Percentiles rank a stretch among this genome's conserved stretches.
Conservation (phyloP, 2,329 filamentous ascomycete species). For the Colletotrichum neosansevieriae region DNA sequence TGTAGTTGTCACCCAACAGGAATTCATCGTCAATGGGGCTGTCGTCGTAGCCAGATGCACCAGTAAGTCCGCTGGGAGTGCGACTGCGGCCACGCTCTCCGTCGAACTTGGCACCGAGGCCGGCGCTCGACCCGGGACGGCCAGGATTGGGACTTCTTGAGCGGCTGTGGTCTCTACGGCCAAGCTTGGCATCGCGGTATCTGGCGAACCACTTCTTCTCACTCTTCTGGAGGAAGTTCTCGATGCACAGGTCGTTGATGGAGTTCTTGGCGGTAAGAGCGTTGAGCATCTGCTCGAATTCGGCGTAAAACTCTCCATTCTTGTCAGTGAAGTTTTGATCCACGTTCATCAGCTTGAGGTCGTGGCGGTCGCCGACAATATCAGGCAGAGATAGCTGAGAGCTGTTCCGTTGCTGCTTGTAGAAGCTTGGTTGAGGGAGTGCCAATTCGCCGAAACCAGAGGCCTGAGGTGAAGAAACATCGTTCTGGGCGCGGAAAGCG, state of each 20-base stretch:
- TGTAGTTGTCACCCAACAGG: constrained; percentile 67
- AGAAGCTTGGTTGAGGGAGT: constrained; percentile 37
- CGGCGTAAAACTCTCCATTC: constrained; percentile 70
- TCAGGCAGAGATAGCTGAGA: constrained; percentile 66
- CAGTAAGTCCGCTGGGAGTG: constrained; percentile 48
- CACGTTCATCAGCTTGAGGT: constrained; percentile 74
- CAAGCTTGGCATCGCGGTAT: constrained; percentile 70
- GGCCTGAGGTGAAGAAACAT: constrained; percentile 20
- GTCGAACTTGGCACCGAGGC: constrained; percentile 42
- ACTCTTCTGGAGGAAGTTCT: constrained; percentile 72
- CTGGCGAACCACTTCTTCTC: constrained; percentile 76
- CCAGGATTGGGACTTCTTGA: constrained; percentile 48
- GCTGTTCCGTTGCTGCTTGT: constrained; percentile 51
- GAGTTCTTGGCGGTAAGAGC: constrained; percentile 67
- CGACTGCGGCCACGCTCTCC: constrained; percentile 43
- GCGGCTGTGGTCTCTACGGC: constrained; percentile 53
- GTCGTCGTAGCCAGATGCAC: constrained; percentile 29
- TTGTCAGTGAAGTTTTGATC: constrained; percentile 76
- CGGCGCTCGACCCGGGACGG: constrained; percentile 38
- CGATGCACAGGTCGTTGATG: constrained; percentile 70
- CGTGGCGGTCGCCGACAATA: constrained; percentile 70
- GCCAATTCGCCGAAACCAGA: constrained; percentile 34
- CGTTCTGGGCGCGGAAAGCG: constrained; percentile 43
- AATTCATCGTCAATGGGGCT: constrained; percentile 56
- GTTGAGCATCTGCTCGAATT: constrained; percentile 69